These are phyloP conservation scores for Candida khao-thaluensis DNA, from an alignment of 805 yeast species.

Conservation along the genomic window DNA sequence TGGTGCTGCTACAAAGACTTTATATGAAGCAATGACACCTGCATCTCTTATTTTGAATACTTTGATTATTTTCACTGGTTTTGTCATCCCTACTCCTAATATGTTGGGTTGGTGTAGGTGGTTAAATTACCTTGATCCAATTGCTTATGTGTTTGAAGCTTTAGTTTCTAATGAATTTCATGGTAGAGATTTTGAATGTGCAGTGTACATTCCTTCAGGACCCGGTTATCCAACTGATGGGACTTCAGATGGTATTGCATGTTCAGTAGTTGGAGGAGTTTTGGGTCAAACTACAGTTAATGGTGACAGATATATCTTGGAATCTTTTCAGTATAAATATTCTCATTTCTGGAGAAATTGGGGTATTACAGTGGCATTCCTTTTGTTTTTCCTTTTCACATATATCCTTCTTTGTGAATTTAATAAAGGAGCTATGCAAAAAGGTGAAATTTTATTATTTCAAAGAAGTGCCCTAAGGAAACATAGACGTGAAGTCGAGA, in stretches of 20 bases:
- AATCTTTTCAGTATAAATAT: constrained; percentile 51
- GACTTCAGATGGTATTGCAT: constrained; percentile 39
- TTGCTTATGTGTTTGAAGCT: constrained; percentile 51
- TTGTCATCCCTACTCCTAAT: constrained; percentile 43
- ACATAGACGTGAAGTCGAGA: constrained; percentile 21
- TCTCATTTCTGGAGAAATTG: constrained; percentile 78
- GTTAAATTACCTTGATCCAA: constrained; percentile 44
- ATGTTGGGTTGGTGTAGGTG: constrained; percentile 68
- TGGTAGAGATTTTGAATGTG: constrained; percentile 54
- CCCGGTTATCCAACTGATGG: constrained; percentile 41
- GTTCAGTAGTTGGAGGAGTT: constrained; percentile 59
- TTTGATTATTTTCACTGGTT: constrained; percentile 56
- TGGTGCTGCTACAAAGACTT: constrained; percentile 44
- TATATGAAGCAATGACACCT: constrained; percentile 47
- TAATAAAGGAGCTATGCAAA: constrained; percentile 45
- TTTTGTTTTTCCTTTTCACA: constrained; percentile 39
- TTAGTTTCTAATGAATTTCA: constrained; percentile 67
- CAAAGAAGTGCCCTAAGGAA: constrained; percentile 30
- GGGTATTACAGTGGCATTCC: constrained; percentile 60
- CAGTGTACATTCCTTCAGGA: constrained; percentile 58
- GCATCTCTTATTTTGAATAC: constrained; percentile 48
- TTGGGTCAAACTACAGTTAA: constrained; percentile 52
- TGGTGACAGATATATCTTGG: constrained; percentile 58
- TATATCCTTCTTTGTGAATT: constrained; percentile 36
- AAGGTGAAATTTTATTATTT: constrained; percentile 39